Conservation (phyloP, 345 rosid genomes). For the Brassica nigra region DNA sequence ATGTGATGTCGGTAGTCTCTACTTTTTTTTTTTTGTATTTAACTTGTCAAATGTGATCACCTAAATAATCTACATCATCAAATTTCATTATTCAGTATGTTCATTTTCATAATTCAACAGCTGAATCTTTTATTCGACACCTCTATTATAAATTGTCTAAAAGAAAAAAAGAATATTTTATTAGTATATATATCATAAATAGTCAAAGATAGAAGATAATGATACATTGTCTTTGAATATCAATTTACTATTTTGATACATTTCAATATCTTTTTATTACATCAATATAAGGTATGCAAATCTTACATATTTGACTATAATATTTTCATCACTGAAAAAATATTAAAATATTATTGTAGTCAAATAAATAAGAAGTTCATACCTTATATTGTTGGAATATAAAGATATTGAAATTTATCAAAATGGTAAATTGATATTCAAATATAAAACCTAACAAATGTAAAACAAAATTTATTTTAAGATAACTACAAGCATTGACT, state of each 20-base stretch:
- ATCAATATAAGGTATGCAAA: constrained; percentile 28
- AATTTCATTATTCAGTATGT: no score
- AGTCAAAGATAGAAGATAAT: constrained; percentile 12
- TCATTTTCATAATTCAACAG: no score
- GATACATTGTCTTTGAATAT: constrained; percentile 29
- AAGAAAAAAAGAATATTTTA: not conserved
- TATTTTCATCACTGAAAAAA: not conserved
- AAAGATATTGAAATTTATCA: not conserved
- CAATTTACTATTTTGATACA: not conserved
- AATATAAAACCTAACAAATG: constrained; percentile 1
- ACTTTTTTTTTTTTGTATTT: no score
- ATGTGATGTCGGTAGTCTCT: no score
- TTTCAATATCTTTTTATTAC: not conserved
- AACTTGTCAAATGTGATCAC: no score
- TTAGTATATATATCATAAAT: not conserved
- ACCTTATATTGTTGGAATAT: constrained; percentile 22
- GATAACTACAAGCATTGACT: not conserved
- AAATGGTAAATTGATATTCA: constrained; percentile 9
- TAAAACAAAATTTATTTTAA: not conserved
- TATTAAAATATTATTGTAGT: not conserved
- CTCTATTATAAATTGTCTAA: no score
- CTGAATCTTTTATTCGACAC: no score
- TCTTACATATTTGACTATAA: not conserved
- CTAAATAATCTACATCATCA: no score
- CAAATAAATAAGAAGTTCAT: constrained; percentile 21